Evolutionary conservation across 2,329 filamentous ascomycete species (phyloP).

Genomic region (Xylaria sp.): DNA sequence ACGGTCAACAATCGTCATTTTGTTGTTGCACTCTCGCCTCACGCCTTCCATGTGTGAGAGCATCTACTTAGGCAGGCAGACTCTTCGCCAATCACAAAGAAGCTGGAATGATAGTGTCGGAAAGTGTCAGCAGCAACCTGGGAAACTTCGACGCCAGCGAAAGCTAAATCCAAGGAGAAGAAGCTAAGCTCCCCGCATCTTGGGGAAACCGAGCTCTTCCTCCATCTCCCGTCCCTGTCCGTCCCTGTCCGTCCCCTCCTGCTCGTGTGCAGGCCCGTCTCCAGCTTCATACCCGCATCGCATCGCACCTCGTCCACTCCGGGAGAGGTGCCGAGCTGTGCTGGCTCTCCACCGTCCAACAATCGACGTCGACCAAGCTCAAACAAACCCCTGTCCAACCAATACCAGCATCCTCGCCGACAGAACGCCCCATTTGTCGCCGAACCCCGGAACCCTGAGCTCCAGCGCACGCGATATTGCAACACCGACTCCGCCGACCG

Average conservation of each 20-base stretch:
- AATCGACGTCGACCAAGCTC: not conserved
- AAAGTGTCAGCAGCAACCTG: not conserved
- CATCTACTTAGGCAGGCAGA: not conserved
- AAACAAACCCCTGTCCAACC: not conserved
- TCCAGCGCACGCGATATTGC: slow-evolving; percentile 36
- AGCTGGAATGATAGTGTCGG: slow-evolving; percentile 10
- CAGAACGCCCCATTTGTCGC: slow-evolving; percentile 25
- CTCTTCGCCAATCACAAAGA: not conserved
- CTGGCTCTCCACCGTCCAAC: slow-evolving; percentile 10
- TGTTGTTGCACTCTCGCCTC: not conserved
- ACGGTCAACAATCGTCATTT: slow-evolving; percentile 14
- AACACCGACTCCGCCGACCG: slow-evolving; percentile 23
- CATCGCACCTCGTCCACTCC: slow-evolving; percentile 9
- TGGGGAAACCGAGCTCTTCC: not conserved
- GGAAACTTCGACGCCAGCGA: slow-evolving; percentile 9
- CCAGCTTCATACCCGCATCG: not conserved
- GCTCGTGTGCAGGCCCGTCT: not conserved
- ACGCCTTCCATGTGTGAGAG: not conserved
- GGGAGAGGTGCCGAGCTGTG: slow-evolving; percentile 34
- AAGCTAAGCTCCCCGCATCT: slow-evolving; percentile 20
- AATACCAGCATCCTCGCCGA: not conserved
- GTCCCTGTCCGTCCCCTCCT: not conserved
- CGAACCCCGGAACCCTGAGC: slow-evolving; percentile 34
- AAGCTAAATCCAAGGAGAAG: slow-evolving; percentile 18
- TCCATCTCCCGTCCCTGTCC: not conserved